Evolutionary conservation across 1,284 basidiomycete genomes (phyloP).

Genomic region (Abortiporus biennis): DNA sequence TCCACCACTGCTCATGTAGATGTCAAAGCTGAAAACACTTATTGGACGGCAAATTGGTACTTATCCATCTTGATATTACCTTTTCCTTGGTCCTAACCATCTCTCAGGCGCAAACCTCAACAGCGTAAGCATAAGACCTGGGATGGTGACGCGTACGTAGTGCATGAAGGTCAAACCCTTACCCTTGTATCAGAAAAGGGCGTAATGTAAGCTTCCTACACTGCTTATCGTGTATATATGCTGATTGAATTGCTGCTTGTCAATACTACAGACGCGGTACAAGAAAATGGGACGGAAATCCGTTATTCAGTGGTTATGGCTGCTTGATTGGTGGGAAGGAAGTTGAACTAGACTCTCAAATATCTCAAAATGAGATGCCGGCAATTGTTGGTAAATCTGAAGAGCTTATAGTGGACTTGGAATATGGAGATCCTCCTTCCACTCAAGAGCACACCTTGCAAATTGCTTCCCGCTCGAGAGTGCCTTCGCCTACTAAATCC

Average conservation of each 20-base stretch:
- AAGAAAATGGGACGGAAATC: slow-evolving; percentile 53
- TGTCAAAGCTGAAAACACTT: slow-evolving; percentile 23
- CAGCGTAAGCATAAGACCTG: slow-evolving; percentile 83
- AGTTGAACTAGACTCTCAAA: slow-evolving; percentile 50
- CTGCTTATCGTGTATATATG: slow-evolving; percentile 7
- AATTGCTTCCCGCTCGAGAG: slow-evolving; percentile 6
- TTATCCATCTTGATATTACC: too few species aligned
- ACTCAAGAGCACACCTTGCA: slow-evolving; percentile 13
- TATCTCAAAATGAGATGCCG: slow-evolving; percentile 47
- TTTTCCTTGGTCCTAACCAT: slow-evolving; percentile 1
- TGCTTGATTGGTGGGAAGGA: slow-evolving; percentile 54
- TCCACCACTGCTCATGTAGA: neutral
- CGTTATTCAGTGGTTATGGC: slow-evolving; percentile 42
- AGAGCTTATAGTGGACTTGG: slow-evolving; percentile 22
- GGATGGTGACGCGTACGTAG: slow-evolving; percentile 75
- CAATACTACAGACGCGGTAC: slow-evolving; percentile 57
- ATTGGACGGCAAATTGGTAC: slow-evolving; percentile 70
- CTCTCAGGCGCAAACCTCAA: slow-evolving; percentile 67
- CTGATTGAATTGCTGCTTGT: slow-evolving; percentile 1
- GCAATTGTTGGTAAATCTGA: slow-evolving; percentile 28
- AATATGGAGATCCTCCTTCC: slow-evolving; percentile 16
- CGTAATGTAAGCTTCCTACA: slow-evolving; percentile 43
- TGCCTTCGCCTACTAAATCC: neutral
- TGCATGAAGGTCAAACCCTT: slow-evolving; percentile 41
- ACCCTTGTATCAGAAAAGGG: slow-evolving; percentile 66